A percentile compares a stretch with the other conserved stretches of the same genome.
Conservation (phyloP, 345 rosid species). For the Bretschneidera sinensis region DNA sequence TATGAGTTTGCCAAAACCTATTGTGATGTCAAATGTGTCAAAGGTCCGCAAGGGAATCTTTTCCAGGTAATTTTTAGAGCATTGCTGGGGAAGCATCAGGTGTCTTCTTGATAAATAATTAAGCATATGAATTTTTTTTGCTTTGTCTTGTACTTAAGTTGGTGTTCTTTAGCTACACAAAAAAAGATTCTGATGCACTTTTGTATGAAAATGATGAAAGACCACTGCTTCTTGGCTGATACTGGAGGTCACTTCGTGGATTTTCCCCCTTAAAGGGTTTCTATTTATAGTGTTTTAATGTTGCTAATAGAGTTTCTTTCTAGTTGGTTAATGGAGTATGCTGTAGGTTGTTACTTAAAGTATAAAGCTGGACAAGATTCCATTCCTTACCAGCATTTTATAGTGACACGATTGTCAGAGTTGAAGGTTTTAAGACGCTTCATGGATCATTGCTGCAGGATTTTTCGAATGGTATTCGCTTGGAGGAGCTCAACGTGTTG, state of each 20-base stretch:
- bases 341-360: neutral
- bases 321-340: conserved; percentile 14
- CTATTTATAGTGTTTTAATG: conserved; percentile 12
- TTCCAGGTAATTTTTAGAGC: conserved; percentile 61
- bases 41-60: conserved; percentile 44
- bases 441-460: conserved; percentile 47
- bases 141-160: conserved; percentile 5
- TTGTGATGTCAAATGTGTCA: conserved; percentile 57
- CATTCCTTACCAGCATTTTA: neutral
- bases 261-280: neutral
- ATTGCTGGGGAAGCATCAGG: conserved; percentile 7
- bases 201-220: no score
- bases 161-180: neutral
- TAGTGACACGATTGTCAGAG: conserved; percentile 9
- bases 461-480: conserved; percentile 82
- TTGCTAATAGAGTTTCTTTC: conserved; percentile 12
- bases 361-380: no score
- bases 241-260: neutral
- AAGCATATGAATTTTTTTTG: neutral
- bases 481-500: conserved; percentile 82
- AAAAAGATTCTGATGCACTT: no score
- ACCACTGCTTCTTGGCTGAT: no score
- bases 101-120: conserved; percentile 2
- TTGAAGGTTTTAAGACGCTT: conserved; percentile 11
- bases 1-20: conserved; percentile 88